A percentile compares a stretch with the other conserved stretches of the same genome.
Evolutionary conservation across 2,329 filamentous ascomycete species (phyloP).

Genomic region (Biscogniauxia sp.): DNA sequence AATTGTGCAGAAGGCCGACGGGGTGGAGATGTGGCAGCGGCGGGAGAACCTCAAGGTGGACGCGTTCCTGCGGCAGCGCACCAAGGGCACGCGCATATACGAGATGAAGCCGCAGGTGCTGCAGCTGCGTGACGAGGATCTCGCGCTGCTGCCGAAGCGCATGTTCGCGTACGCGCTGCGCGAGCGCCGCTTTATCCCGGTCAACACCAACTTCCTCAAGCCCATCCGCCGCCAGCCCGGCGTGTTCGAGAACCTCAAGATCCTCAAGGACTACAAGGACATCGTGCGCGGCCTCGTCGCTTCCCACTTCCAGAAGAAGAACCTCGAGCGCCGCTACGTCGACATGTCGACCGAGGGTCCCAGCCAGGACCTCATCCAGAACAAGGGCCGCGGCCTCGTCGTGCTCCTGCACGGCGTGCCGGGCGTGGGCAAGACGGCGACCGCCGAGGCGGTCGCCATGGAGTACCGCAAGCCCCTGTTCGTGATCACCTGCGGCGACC

Average conservation of each 20-base stretch:
- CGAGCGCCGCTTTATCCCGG: conserved; percentile 38
- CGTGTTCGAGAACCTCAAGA: conserved; percentile 41
- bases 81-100: conserved; percentile 35
- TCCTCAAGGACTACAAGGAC: conserved; percentile 40
- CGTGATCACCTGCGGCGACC: conserved; percentile 48
- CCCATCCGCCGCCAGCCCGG: conserved; percentile 35
- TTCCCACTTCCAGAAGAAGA: conserved; percentile 41
- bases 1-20: conserved; percentile 36
- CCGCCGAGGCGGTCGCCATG: conserved; percentile 43
- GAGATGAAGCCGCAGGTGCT: conserved; percentile 31
- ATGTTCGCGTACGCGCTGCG: conserved; percentile 42
- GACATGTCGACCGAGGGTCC: conserved; percentile 27
- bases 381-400: conserved; percentile 44
- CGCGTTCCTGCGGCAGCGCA: conserved; percentile 33
- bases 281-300: conserved; percentile 40
- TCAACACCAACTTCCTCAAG: conserved; percentile 37
- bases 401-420: conserved; percentile 47
- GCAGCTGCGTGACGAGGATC: conserved; percentile 29
- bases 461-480: conserved; percentile 44
- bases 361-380: conserved; percentile 42
- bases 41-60: conserved; percentile 37
- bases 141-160: conserved; percentile 39
- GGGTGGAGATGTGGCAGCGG: conserved; percentile 37
- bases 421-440: conserved; percentile 49
- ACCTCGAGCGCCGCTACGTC: conserved; percentile 33